These are phyloP conservation scores for Aspergillus ostianus DNA, from an alignment of 495 filamentous ascomycete species.

Conservation along the genomic window DNA sequence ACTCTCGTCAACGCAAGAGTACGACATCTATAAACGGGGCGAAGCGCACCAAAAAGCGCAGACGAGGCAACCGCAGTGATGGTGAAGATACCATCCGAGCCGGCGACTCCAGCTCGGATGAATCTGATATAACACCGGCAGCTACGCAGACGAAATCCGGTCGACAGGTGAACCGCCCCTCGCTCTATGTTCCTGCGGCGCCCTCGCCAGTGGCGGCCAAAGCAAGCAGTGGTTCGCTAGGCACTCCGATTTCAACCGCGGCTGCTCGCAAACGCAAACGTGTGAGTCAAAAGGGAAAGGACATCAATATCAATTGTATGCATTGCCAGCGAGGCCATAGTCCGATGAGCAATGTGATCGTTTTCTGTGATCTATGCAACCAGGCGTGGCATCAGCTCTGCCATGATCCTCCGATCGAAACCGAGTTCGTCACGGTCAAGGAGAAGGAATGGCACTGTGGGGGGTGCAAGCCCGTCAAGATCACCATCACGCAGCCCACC, in stretches of 20 bases:
- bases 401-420: slow-evolving; percentile 77
- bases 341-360: slow-evolving; percentile 78
- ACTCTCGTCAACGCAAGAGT: slow-evolving; percentile 14
- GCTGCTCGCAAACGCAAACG: slow-evolving; percentile 42
- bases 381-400: slow-evolving; percentile 87
- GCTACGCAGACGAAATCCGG: slow-evolving; percentile 80
- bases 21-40: slow-evolving; percentile 8
- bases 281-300: slow-evolving; percentile 42
- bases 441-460: slow-evolving; percentile 77
- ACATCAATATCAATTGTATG: slow-evolving; percentile 59
- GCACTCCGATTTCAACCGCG: slow-evolving; percentile 27
- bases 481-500: slow-evolving; percentile 24
- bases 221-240: slow-evolving; percentile 31
- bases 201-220: slow-evolving; percentile 26
- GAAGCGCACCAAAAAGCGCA: slow-evolving; percentile 44
- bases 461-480: slow-evolving; percentile 55
- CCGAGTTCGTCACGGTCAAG: slow-evolving; percentile 63
- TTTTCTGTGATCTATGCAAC: slow-evolving; percentile 93
- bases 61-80: slow-evolving; percentile 43
- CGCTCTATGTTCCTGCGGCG: slow-evolving; percentile 62
- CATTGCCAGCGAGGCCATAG: slow-evolving; percentile 76
- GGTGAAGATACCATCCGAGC: slow-evolving; percentile 44
- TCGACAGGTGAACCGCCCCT: slow-evolving; percentile 72
- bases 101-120: slow-evolving; percentile 47
- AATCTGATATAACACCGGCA: slow-evolving; percentile 49